Base-by-base conservation (phyloP, 768 basidiomycete genomes). In the Ramaria sp. region DNA sequence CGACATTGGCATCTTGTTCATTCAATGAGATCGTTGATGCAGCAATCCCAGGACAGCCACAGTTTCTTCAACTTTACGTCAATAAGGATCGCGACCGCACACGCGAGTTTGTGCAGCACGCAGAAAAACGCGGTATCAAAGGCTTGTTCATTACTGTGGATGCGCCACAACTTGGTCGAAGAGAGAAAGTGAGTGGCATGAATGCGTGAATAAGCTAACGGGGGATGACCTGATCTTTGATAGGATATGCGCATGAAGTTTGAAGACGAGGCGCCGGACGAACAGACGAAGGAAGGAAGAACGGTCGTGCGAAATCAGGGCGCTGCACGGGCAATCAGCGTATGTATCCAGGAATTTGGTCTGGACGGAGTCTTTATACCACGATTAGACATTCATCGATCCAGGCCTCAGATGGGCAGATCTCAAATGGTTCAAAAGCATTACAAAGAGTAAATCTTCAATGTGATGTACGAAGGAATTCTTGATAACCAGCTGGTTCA, bases 201-300 rank as follows among this genome's bases (percentile, higher is more conserved):
- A 24, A 18, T 16, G 30, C 37, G 22, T 42, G 45, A n/a, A 50
- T 15, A 39, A 6, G 5, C 27, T 45, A 22, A 15, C 13, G 45
- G 5, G 16, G 25, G 49, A 42, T 27, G 1, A n/a, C 48, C 48
- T 57, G 18, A 38, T 24, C 15, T 13, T 32, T 38, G 13, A n/a
- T 43, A 79, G 81, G 95, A 98, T 64, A 97, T 98, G 93, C 77
- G 95, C 24, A 87, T 87, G 82, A 95, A 92, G 65, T 97, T 97
- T 57, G 89, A 87, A 37, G 91, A 86, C 2, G 85, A 83, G 32
- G 82, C 81, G 2, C 70, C 74, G 13, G 64, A 71, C 37, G 74
- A 71, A 7, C 78, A 78, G 64, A 70, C 70, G n/a, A 68, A 68
- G 12, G 66, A 72, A 15, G 67, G 67, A 28, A 72, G 73, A 27